Conservation (phyloP, 257 asterid species). For the Lycium barbarum region DNA sequence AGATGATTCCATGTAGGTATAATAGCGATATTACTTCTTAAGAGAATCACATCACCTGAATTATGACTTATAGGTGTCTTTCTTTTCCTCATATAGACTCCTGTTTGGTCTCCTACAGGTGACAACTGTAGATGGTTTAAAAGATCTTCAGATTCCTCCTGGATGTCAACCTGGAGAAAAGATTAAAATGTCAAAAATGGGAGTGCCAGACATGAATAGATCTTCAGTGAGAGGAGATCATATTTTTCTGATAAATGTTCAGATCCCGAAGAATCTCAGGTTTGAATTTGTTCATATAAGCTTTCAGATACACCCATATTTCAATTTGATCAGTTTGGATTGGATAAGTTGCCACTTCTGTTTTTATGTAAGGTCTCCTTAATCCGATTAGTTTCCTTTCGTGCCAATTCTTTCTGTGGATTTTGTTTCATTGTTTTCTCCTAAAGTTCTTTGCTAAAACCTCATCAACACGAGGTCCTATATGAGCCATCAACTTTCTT, state of each 20-base stretch:
- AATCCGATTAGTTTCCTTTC: background rate
- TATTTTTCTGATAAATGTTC: constrained; percentile 76
- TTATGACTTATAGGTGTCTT: background rate
- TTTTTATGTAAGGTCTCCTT: background rate
- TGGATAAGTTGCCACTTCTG: constrained; percentile 9
- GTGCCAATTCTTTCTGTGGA: background rate
- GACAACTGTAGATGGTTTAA: constrained; percentile 80
- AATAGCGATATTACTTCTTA: background rate
- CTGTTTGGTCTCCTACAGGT: constrained; percentile 57
- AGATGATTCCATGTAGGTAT: background rate
- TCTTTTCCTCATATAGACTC: constrained; percentile 27
- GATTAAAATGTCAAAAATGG: constrained; percentile 68
- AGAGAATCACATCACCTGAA: constrained; percentile 14
- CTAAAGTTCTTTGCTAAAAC: background rate
- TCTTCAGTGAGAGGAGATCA: constrained; percentile 90
- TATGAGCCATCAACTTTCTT: background rate
- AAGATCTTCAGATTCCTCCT: constrained; percentile 82
- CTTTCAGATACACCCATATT: background rate
- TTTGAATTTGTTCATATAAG: constrained; percentile 28
- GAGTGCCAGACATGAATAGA: constrained; percentile 83
- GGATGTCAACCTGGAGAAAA: constrained; percentile 93
- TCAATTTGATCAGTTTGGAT: constrained; percentile 12
- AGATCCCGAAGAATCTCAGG: constrained; percentile 84
- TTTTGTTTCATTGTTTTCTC: background rate
- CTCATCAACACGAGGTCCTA: background rate